Base-by-base conservation (phyloP, 1,284 basidiomycete species). In the Rhizoctonia solani region DNA sequence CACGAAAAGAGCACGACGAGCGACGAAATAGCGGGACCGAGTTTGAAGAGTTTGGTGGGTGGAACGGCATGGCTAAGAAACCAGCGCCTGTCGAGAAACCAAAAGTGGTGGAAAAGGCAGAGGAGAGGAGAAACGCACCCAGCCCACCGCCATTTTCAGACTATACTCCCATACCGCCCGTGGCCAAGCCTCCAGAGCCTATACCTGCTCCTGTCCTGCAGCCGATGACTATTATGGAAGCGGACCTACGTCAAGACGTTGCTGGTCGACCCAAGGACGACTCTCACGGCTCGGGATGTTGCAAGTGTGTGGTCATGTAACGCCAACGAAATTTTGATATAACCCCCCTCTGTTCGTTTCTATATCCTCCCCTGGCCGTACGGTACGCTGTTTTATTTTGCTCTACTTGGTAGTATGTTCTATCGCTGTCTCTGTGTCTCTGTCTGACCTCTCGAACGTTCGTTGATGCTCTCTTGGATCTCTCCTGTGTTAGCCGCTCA, bases 101-200 rank as follows among this genome's bases (percentile, higher is more conserved):
- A 29, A 61, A 47, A n/a, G 27, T 16, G 30, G 58, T 21, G 2
- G 46, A 61, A 14, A 37, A 39, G 32, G 6, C 44, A 61, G 58
- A 61, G 46, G 55, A 59, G 29, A 59, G 55, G 37, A 49, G 29
- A 19, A 61, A 61, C 46, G 46, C 46, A 3, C 58, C 58, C 1
- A 61, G 58, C 27, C 58, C 58, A 50, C 58, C 58, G 32, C 58
- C 58, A 21, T 61, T 61, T 50, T 44, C 58, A 41, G 58, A 4
- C 47, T 61, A 61, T 32, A 61, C 65, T 14, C 46, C 59, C 25
- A 63, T 66, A 44, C 39, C 49, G 5, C 34, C 50, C 0, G 25
- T 16, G 9, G 72, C 81, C 83, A 27, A 79, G 80, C 16, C 78
- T 78, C 68, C 79, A 78, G 44, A 72, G 69, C 21, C 76, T 77